Conservation (phyloP, 768 basidiomycete genomes). For the Pleurotus tuoliensis region DNA sequence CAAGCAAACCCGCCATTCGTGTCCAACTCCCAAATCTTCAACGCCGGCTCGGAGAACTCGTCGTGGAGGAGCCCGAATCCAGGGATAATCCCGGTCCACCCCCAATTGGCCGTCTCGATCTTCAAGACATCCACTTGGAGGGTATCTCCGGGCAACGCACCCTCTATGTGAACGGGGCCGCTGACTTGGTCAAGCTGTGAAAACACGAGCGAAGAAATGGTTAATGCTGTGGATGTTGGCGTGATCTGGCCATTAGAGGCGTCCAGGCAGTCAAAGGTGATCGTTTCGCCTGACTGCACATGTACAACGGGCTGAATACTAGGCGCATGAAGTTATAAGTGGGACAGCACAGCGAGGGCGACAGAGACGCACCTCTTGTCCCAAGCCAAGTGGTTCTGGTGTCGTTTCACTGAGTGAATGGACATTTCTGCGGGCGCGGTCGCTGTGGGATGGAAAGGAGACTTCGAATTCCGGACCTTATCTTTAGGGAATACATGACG, state of each 20-base stretch:
- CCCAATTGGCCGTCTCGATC: conserved; percentile 54
- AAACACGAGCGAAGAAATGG: conserved; percentile 39
- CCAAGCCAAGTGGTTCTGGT: conserved; percentile 54
- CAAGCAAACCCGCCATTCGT: conserved; percentile 38
- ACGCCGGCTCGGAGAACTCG: conserved; percentile 44
- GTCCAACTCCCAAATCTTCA: conserved; percentile 55
- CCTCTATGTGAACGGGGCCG: conserved; percentile 53
- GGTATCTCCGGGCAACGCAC: conserved; percentile 54
- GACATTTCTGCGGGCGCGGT: conserved; percentile 23
- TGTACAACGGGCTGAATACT: conserved; percentile 51
- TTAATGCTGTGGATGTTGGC: conserved; percentile 29
- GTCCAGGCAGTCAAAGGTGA: conserved; percentile 59
- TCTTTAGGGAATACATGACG: no score
- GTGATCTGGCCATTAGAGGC: conserved; percentile 60
- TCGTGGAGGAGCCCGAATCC: conserved; percentile 58
- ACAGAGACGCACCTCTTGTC: conserved; percentile 44
- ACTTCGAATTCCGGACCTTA: no score
- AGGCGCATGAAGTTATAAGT: not conserved
- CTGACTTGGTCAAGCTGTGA: conserved; percentile 54
- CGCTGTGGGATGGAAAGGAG: no score
- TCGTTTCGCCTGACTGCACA: conserved; percentile 48
- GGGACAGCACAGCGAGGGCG: no score
- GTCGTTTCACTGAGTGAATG: conserved; percentile 51
- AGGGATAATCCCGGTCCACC: conserved; percentile 58
- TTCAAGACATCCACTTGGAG: conserved; percentile 56